phyloP scores from a whole-genome alignment of 2,329 filamentous ascomycete species.

The Graphilbum sp. region DNA sequence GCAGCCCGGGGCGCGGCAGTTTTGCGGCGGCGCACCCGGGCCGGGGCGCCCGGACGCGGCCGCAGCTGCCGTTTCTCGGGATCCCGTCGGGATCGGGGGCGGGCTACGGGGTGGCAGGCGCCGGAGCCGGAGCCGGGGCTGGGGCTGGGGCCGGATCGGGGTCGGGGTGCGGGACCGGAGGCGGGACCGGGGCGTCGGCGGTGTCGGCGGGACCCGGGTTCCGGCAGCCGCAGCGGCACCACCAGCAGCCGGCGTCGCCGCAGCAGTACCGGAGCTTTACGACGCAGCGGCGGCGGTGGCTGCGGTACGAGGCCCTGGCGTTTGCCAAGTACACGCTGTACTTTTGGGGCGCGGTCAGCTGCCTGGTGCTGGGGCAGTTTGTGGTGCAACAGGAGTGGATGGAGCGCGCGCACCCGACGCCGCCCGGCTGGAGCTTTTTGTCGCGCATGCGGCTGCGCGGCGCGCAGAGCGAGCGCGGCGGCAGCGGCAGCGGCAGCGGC shows the following conservation, averaged over 20 bases:
- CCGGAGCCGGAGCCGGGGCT: conserved; percentile 4
- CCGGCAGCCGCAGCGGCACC: too few species aligned
- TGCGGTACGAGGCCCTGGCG: conserved; percentile 54
- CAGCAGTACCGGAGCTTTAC: conserved; percentile 56
- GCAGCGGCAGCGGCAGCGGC: conserved; percentile 25
- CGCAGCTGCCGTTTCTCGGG: conserved; percentile 34
- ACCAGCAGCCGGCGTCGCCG: conserved; percentile 14
- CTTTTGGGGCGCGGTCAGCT: conserved; percentile 46
- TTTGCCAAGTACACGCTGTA: conserved; percentile 51
- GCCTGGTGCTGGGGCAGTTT: conserved; percentile 43
- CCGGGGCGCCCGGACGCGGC: conserved; percentile 15
- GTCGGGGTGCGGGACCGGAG: too few species aligned
- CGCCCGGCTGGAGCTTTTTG: conserved; percentile 62
- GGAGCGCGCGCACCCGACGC: conserved; percentile 64
- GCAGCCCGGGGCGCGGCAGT: background rate
- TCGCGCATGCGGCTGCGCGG: conserved; percentile 53
- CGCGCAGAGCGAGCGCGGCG: conserved; percentile 41
- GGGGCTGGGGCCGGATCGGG: conserved; percentile 11
- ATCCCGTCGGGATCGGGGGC: conserved; percentile 13
- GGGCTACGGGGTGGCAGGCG: conserved; percentile 9
- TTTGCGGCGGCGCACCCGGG: background rate
- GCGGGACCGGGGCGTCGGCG: too few species aligned
- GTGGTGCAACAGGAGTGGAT: conserved; percentile 57
- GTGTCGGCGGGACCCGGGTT: conserved; percentile 18
- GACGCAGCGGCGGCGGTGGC: conserved; percentile 57